phyloP scores from a whole-genome alignment of 805 yeast genomes.

The Yarrowia alimentaria region DNA sequence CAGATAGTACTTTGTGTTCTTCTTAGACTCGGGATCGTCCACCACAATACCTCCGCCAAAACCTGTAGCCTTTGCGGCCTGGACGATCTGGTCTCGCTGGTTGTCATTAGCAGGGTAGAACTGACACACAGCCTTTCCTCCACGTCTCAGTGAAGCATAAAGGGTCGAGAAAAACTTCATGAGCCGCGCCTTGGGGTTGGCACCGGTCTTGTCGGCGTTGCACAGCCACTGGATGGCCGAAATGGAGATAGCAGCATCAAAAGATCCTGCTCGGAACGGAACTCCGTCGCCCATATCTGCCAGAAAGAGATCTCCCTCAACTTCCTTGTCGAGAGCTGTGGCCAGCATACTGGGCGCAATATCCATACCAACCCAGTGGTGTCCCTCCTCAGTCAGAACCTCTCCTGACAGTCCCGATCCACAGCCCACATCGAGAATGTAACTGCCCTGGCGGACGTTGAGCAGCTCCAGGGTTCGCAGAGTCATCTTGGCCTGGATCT shows the following conservation, averaged over 20 bases:
- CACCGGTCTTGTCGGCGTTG: slow-evolving; percentile 81
- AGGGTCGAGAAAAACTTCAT: slow-evolving; percentile 82
- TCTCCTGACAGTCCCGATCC: slow-evolving; percentile 97
- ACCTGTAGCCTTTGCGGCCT: slow-evolving; percentile 89
- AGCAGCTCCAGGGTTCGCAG: slow-evolving; percentile 85
- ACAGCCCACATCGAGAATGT: slow-evolving; percentile 88
- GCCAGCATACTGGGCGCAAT: slow-evolving; percentile 95
- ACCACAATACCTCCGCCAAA: slow-evolving; percentile 94
- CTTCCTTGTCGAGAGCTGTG: slow-evolving; percentile 85
- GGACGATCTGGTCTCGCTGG: slow-evolving; percentile 73
- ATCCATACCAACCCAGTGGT: slow-evolving; percentile 94
- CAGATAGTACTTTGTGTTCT: slow-evolving; percentile 84
- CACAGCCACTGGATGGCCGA: slow-evolving; percentile 98
- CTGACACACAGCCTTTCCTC: slow-evolving; percentile 97
- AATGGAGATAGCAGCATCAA: slow-evolving; percentile 93
- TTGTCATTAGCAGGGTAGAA: slow-evolving; percentile 90
- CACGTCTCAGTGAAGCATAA: slow-evolving; percentile 81
- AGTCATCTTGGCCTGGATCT: slow-evolving; percentile 97
- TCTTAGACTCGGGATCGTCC: slow-evolving; percentile 90
- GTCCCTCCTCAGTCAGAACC: slow-evolving; percentile 89
- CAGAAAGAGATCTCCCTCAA: slow-evolving; percentile 88
- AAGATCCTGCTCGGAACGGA: slow-evolving; percentile 93
- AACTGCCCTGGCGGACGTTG: slow-evolving; percentile 65
- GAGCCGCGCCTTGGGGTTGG: slow-evolving; percentile 81
- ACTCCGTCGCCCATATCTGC: slow-evolving; percentile 93